These are phyloP conservation scores for Kwoniella europaea DNA, from an alignment of 768 basidiomycete species.

Conservation along the genomic window DNA sequence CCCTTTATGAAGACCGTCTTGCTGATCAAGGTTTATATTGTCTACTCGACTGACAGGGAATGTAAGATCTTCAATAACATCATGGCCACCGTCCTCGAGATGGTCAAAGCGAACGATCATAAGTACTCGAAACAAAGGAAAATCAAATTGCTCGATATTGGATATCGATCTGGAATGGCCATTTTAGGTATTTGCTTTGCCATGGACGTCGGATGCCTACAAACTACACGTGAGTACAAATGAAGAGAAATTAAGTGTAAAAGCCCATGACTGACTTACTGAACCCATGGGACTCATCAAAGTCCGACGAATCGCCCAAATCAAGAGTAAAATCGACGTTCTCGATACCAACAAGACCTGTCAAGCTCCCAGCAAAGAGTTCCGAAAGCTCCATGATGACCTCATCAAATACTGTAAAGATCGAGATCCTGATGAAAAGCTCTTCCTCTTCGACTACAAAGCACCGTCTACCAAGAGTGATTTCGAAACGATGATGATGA, in stretches of 20 bases:
- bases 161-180: neutral
- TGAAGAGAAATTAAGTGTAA: too few relatives aligned
- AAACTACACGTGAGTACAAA: neutral
- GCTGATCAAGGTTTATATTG: too few relatives aligned
- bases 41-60: neutral
- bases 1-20: too few relatives aligned
- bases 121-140: neutral
- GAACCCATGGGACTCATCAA: neutral
- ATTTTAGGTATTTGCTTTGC: neutral
- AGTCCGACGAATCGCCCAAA: neutral
- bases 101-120: neutral
- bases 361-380: neutral
- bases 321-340: neutral
- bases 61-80: slow-evolving; percentile 7
- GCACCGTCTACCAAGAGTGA: neutral
- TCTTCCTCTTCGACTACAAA: neutral
- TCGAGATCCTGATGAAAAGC: neutral
- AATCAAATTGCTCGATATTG: slow-evolving; percentile 2
- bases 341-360: neutral
- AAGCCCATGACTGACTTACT: too few relatives aligned
- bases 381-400: neutral
- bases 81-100: slow-evolving; percentile 4
- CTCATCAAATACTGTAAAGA: neutral
- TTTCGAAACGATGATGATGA: neutral
- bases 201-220: neutral